These are phyloP conservation scores for Serendipita vermifera DNA, from an alignment of 768 basidiomycete species.

Conservation along the genomic window DNA sequence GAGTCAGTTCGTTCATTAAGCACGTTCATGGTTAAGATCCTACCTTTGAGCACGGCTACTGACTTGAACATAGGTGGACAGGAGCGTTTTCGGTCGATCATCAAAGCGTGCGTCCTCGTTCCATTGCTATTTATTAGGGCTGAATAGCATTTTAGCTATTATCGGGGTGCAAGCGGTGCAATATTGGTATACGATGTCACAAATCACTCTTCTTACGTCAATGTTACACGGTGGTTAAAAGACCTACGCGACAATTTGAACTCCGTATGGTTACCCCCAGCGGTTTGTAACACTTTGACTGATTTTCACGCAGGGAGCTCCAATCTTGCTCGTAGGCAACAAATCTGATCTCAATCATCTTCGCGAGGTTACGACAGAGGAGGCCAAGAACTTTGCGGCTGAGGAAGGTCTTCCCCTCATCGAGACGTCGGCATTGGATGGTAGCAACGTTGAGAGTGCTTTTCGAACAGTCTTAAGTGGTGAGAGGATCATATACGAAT, in stretches of 20 bases:
- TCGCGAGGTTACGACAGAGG: slow-evolving; percentile 35
- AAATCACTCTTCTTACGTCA: slow-evolving; percentile 33
- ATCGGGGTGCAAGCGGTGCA: slow-evolving; percentile 32
- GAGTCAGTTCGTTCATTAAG: slow-evolving; percentile 20
- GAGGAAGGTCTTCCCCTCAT: slow-evolving; percentile 32
- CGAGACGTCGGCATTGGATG: slow-evolving; percentile 39
- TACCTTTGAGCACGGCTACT: no score
- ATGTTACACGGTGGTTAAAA: slow-evolving; percentile 39
- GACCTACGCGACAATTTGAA: slow-evolving; percentile 36
- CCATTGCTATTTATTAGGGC: no score
- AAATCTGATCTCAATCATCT: slow-evolving; percentile 39
- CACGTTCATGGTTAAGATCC: neutral
- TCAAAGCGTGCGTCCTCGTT: slow-evolving; percentile 28
- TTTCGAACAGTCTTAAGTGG: slow-evolving; percentile 39
- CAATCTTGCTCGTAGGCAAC: slow-evolving; percentile 35
- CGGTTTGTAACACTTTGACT: no score
- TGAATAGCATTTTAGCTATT: slow-evolving; percentile 24
- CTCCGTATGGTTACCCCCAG: no score
- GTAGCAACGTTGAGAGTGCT: slow-evolving; percentile 35
- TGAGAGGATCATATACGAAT: no score
- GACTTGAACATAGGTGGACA: slow-evolving; percentile 38
- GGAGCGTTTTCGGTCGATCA: slow-evolving; percentile 39
- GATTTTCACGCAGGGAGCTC: no score
- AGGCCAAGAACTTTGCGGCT: slow-evolving; percentile 35
- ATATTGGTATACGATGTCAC: slow-evolving; percentile 28